Base-by-base conservation (phyloP, 2,329 filamentous ascomycete genomes). In the Calonectria pauciramosa region DNA sequence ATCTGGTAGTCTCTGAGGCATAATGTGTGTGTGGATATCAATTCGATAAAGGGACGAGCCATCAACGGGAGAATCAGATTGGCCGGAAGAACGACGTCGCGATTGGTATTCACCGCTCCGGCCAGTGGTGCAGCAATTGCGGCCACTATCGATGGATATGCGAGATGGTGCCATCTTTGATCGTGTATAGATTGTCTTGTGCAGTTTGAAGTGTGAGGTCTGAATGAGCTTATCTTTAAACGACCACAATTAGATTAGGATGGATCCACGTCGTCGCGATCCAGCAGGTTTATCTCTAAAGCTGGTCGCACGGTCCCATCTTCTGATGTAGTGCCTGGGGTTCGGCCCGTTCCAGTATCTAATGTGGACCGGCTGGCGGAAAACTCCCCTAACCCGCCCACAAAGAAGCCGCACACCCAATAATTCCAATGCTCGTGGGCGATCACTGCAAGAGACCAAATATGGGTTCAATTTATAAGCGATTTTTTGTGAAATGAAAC, bases 1-100 rank as follows among this genome's bases (percentile, higher is more conserved):
- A 63, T 63, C 56, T 41, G 56, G 56, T 3, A 63, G 56, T 1
- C 34, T 63, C 36, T 41, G 34, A 28, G 56, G 56, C 56, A 63
- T 63, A 16, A 63, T 63, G 56, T 63, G 56, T 10, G 56, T 63
- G 56, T 63, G 56, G 38, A 63, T 26, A n/a, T 63, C 56, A 63
- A 63, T 41, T 10, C 56, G 56, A 63, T 41, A 63, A 28, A 63
- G 56, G 56, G 56, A 63, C 13, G 56, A 63, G 56, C 56, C 56
- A 41, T 63, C 56, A 2, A 41, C 4, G 3, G 56, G 18, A 63
- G 23, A 41, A 63, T 41, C 36, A 38, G 36, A 63, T 41, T 63
- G 56, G 36, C 23, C 20, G 16, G 34, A 63, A 11, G 34, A 63
- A 6, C 14, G 56, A 20, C 34, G 26, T 11, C 28, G 56, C 3